phyloP scores from a whole-genome alignment of 495 filamentous ascomycete species.

The Clohesyomyces aquaticus region DNA sequence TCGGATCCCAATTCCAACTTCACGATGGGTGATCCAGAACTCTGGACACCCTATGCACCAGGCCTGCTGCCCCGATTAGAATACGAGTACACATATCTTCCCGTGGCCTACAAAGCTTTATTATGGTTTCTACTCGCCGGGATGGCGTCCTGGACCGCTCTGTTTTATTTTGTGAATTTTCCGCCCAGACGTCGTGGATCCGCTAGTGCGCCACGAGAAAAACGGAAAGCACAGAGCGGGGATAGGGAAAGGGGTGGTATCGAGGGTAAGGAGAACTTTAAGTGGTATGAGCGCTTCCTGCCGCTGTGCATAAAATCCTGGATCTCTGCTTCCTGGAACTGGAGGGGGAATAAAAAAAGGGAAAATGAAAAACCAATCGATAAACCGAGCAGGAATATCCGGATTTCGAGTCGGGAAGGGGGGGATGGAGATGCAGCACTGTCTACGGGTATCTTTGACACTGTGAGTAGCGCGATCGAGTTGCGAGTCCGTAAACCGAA shows the following conservation, averaged over 20 bases:
- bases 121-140: background rate
- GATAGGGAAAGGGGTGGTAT: background rate
- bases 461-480: background rate
- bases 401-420: background rate
- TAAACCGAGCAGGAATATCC: slow-evolving; percentile 26
- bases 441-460: background rate
- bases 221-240: background rate
- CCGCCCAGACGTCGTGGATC: background rate
- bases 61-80: background rate
- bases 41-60: background rate
- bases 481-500: too few species aligned
- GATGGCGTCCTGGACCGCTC: background rate
- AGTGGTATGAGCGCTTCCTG: too few species aligned
- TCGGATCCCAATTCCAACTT: background rate
- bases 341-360: background rate
- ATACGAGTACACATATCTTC: background rate
- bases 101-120: background rate
- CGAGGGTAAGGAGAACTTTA: too few species aligned
- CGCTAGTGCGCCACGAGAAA: background rate
- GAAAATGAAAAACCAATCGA: slow-evolving; percentile 17
- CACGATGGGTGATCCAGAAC: background rate
- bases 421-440: background rate
- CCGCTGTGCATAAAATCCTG: background rate
- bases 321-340: background rate
- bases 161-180: slow-evolving; percentile 8